Base-by-base conservation (phyloP, 306 rosid species). In the Hippophae rhamnoides region DNA sequence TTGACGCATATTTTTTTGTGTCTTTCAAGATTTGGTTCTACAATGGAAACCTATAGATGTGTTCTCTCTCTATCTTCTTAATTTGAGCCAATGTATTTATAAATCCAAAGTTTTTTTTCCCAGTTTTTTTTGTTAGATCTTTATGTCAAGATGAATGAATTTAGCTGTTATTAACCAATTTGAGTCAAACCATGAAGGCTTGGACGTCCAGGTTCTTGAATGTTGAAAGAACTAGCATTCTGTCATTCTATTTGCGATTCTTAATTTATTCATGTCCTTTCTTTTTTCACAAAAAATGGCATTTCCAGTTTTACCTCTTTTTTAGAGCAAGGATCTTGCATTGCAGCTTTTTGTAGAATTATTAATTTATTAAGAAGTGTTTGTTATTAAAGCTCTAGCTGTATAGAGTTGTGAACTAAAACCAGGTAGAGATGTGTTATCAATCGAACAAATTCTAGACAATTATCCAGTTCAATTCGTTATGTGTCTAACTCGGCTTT, bases 41-140 rank as follows among this genome's bases (percentile, higher is more conserved):
- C 5, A 48, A 48, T 10, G 12, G 52, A 12, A 11, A 13, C 6
- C 6, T 12, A 11, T 48, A 7, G 18, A 13, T 11, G 13, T 10
- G 13, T 60, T 6, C 31, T 3, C 7, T 40, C 14, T 43, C 0
- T 13, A 14, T 43, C 11, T n/a, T 13, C 45, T 43, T 25, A 1
- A 7, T 43, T 26, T 54, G 45, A 7, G 13, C 23, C 23, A 18
- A 18, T 64, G 51, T 18, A 12, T 10, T 43, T 54, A 18, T 48
- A 12, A 48, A 48, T 23, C 6, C 8, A 13, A 7, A 9, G 18
- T 18, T 18, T 7, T 18, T 10, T 26, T 6, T 38, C 6, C 23
- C n/a, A n/a, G 26, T n/a, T 50, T 61, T 7, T 14, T 42, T 54
- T 60, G 10, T 18, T 9, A 23, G 47, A 59, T 71, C 61, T 54